Percentiles rank a stretch among this genome's conserved stretches.
Conservation (phyloP, 163 green algal species). For the Coccomyxa subellipsoidea region DNA sequence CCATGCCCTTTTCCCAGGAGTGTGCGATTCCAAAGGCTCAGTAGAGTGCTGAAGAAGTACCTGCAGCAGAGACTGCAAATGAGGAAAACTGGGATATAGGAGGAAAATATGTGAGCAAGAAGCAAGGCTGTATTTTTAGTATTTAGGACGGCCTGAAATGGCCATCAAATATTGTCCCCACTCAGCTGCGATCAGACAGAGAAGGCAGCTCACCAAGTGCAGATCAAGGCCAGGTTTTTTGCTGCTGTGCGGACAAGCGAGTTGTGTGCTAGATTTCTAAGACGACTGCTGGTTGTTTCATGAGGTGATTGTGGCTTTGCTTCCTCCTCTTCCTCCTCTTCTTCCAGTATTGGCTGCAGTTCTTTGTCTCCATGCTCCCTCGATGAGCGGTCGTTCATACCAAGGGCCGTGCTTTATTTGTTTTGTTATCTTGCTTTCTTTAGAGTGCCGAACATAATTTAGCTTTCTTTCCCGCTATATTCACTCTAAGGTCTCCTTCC, state of each 20-base stretch:
- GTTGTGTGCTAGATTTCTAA: neutral
- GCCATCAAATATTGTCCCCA: too few relatives aligned
- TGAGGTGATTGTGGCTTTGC: neutral
- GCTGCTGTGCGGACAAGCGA: neutral
- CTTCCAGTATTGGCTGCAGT: neutral
- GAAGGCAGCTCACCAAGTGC: neutral
- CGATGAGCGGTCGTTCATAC: neutral
- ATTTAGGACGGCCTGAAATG: too few relatives aligned
- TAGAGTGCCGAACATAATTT: too few relatives aligned
- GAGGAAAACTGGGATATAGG: too few relatives aligned
- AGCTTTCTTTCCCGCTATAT: too few relatives aligned
- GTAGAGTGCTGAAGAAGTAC: conserved; percentile 79
- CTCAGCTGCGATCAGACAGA: too few relatives aligned
- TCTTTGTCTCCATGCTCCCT: neutral
- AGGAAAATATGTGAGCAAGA: too few relatives aligned
- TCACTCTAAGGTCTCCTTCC: neutral
- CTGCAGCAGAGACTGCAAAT: conserved; percentile 35
- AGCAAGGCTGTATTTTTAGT: too few relatives aligned
- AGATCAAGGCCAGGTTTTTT: neutral
- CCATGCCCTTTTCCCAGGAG: conserved; percentile 75
- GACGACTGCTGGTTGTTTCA: neutral
- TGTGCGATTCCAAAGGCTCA: conserved; percentile 83
- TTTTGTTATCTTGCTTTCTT: neutral
- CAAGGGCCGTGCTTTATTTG: neutral
- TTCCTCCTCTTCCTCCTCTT: neutral